Percentiles rank a stretch among this genome's conserved stretches.
phyloP scores from a whole-genome alignment of 1,139 yeast species.

The Yamadazyma atmosphaerica region DNA sequence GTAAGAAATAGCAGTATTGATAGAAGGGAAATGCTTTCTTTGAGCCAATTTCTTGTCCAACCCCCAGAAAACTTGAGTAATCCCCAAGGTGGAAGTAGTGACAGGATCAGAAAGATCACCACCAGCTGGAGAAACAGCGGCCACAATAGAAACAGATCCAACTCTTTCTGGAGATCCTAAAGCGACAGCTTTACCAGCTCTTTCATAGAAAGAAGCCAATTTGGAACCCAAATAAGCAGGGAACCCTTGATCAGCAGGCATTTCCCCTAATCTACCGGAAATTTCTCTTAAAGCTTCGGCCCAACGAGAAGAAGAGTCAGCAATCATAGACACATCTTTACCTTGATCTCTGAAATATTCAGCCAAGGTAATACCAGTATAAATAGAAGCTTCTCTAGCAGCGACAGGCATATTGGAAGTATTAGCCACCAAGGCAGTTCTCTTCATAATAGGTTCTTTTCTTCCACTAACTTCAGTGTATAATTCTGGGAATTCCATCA shows the following conservation, averaged over 20 bases:
- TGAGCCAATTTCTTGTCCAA: conserved; percentile 97
- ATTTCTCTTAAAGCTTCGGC: conserved; percentile 99
- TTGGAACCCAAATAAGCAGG: conserved; percentile 99
- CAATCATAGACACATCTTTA: conserved; percentile 98
- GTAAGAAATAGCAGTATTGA: conserved; percentile 92
- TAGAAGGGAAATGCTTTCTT: conserved; percentile 99
- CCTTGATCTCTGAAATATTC: conserved; percentile 99
- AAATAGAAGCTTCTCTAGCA: conserved; percentile 98
- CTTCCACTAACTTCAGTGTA: conserved; percentile 88
- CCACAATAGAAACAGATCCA: conserved; percentile 98
- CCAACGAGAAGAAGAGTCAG: conserved; percentile 99
- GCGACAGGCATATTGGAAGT: conserved; percentile 99
- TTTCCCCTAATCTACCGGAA: conserved; percentile 99
- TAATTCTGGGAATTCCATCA: conserved; percentile 99
- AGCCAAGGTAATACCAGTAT: conserved; percentile 97
- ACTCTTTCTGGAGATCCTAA: conserved; percentile 94
- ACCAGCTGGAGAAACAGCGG: conserved; percentile 99
- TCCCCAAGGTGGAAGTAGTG: conserved; percentile 96
- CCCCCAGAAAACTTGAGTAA: conserved; percentile 99
- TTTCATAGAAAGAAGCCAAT: conserved; percentile 97
- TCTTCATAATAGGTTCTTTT: conserved; percentile 98
- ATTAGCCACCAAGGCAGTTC: conserved; percentile 97
- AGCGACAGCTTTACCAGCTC: conserved; percentile 97
- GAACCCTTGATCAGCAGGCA: conserved; percentile 99
- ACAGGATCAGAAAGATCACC: conserved; percentile 99